Base-by-base conservation (phyloP, 495 filamentous ascomycete genomes). In the Annulohypoxylon moriforme region DNA sequence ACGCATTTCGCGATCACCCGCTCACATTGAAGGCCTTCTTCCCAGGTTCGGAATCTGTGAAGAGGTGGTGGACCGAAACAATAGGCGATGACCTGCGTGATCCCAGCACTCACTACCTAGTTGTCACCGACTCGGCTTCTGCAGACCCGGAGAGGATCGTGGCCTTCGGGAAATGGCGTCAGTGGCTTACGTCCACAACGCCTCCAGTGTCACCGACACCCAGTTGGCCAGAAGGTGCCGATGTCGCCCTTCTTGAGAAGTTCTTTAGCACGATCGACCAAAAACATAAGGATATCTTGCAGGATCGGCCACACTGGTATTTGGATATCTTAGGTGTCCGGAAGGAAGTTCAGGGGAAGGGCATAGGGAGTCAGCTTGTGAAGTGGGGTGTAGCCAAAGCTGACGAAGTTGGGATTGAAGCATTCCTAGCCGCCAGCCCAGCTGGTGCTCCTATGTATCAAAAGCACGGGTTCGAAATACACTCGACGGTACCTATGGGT, bases 371-470 rank as follows among this genome's bases (percentile, higher is more conserved):
- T 14, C 75, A 77, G 66, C 61, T 90, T 13, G 56, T 90, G 40
- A 68, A 77, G 34, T 87, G 84, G 81, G 87, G 87, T 0, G 63
- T 84, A 6, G 69, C 78, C 25, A 79, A 78, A 70, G 87, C 86
- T 6, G 88, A 90, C 76, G 74, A 77, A 18, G 79, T 75, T 14
- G 80, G 81, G 0, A 67, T 78, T 24, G 79, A 82, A 50, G 74
- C 84, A 4, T 90, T 85, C 76, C 71, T 90, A 4, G 87, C 89
- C 62, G 84, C 85, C 0, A 87, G 86, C 33, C 82, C 80, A 6
- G 79, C 78, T 8, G 88, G 88, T 8, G 78, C 78, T 36, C 76
- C 77, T 9, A 24, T 91, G n/a, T 91, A 90, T 78, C 60, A 82
- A 53, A 83, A 81, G 66, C 71, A 82, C 68, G 88, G 89, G 8